Evolutionary conservation across 2,329 filamentous ascomycete species (phyloP).

Genomic region (Talaromyces funiculosus): DNA sequence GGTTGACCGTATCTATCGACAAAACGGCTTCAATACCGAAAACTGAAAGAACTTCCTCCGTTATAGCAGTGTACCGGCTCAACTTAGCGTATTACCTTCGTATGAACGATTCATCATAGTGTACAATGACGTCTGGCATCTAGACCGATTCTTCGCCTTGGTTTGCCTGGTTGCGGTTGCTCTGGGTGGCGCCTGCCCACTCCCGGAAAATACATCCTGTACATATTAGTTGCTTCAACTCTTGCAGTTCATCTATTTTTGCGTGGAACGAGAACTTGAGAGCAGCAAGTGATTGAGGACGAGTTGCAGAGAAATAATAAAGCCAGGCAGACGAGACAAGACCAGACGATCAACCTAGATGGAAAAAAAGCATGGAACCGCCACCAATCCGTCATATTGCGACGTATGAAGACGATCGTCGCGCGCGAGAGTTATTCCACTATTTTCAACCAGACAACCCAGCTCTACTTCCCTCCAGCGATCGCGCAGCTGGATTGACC

Average conservation of each 20-base stretch:
- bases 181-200: neutral
- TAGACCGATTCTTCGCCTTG: neutral
- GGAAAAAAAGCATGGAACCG: neutral
- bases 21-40: neutral
- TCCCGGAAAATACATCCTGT: neutral
- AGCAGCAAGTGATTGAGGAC: neutral
- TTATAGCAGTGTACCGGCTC: neutral
- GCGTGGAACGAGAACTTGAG: neutral
- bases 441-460: constrained; percentile 23
- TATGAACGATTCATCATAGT: neutral
- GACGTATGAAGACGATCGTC: constrained; percentile 10
- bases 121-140: neutral
- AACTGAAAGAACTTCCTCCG: neutral
- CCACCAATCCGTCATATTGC: neutral
- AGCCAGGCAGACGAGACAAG: neutral
- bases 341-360: neutral
- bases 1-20: neutral
- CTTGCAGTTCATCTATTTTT: neutral
- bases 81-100: neutral
- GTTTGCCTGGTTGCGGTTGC: neutral
- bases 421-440: constrained; percentile 20
- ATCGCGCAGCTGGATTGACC: neutral
- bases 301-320: neutral
- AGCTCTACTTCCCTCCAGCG: constrained; percentile 13
- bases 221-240: neutral